Conservation (phyloP, 345 rosid genomes). For the Syzygium grande region DNA sequence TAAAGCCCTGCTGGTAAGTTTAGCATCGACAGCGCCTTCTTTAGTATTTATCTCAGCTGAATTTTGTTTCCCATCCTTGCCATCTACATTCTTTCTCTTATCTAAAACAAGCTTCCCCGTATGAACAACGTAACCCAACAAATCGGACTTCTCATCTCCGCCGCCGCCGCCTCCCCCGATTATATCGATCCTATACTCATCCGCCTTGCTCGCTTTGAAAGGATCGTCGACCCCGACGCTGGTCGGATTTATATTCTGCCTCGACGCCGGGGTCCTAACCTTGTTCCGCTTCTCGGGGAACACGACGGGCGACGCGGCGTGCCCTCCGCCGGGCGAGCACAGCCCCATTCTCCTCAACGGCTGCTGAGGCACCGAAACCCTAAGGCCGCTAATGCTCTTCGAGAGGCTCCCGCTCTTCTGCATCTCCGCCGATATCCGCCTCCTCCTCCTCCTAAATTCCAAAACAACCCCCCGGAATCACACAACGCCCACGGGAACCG, state of each 20-base stretch:
- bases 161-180: constrained; percentile 40
- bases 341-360: constrained; percentile 68
- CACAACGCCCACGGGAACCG: not conserved
- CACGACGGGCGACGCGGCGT: constrained; percentile 75
- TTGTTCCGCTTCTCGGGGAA: constrained; percentile 84
- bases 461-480: not conserved
- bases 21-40: constrained; percentile 48
- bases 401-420: constrained; percentile 36
- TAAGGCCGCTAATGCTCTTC: constrained; percentile 10
- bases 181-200: constrained; percentile 67
- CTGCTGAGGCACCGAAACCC: constrained; percentile 42
- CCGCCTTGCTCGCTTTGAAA: constrained; percentile 26
- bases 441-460: not conserved
- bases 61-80: constrained; percentile 23
- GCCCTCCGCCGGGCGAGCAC: constrained; percentile 58
- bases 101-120: constrained; percentile 72
- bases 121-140: constrained; percentile 65
- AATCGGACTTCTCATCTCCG: constrained; percentile 87
- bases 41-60: constrained; percentile 33
- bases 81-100: constrained; percentile 38
- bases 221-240: constrained; percentile 21
- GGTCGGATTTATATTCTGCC: constrained; percentile 14
- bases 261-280: constrained; percentile 47
- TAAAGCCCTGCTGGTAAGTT: constrained; percentile 77
- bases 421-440: constrained; percentile 22